A percentile compares a stretch with the other conserved stretches of the same genome.
Evolutionary conservation across 306 rosid species (phyloP).

Genomic region (Prosopis cineraria): DNA sequence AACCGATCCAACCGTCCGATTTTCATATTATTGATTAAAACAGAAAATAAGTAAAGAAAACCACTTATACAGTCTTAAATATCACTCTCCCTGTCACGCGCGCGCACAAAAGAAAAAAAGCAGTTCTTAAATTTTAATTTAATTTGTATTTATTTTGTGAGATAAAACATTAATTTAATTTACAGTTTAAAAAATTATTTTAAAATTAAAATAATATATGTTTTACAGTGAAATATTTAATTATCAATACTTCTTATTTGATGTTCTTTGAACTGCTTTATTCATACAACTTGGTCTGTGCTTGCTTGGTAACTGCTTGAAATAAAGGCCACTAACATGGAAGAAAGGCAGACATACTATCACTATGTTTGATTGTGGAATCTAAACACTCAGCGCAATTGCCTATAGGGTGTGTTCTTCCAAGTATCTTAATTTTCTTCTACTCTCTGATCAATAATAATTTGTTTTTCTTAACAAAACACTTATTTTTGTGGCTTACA

Average conservation of each 20-base stretch:
- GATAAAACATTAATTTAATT: too few relatives aligned
- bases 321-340: background rate
- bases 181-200: too few relatives aligned
- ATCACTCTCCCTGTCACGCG: too few relatives aligned
- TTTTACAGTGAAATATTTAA: background rate
- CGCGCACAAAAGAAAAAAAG: too few relatives aligned
- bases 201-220: too few relatives aligned
- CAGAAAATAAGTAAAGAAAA: too few relatives aligned
- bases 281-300: background rate
- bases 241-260: constrained; percentile 10
- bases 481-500: constrained; percentile 27
- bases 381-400: constrained; percentile 20
- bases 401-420: constrained; percentile 25
- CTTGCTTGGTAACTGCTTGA: constrained; percentile 12
- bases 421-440: background rate
- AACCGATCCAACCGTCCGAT: too few relatives aligned
- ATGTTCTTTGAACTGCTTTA: background rate
- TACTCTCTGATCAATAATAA: background rate
- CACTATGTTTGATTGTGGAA: background rate
- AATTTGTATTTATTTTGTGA: too few relatives aligned
- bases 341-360: background rate
- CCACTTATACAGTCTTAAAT: too few relatives aligned
- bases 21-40: too few relatives aligned
- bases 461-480: background rate
- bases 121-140: too few relatives aligned